Conservation (phyloP, 352 stramenopile genomes). For the Bremia lactucae region DNA sequence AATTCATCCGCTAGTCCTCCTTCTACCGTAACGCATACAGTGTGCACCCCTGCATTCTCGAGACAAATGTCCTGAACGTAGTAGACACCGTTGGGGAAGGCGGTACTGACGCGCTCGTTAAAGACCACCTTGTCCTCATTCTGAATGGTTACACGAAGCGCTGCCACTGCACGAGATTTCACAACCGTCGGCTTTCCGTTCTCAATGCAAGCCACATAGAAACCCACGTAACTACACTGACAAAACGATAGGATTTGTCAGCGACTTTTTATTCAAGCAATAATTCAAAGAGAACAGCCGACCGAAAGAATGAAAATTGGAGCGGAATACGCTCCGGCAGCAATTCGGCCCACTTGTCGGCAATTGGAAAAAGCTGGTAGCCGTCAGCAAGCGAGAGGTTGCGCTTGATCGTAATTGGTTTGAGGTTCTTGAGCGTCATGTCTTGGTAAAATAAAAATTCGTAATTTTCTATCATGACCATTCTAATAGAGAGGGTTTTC, state of each 20-base stretch:
- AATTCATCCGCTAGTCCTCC: constrained; percentile 38
- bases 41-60: constrained; percentile 47
- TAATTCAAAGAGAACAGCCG: neutral
- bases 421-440: constrained; percentile 64
- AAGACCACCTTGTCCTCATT: constrained; percentile 77
- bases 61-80: constrained; percentile 72
- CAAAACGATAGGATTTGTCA: neutral
- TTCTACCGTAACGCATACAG: constrained; percentile 46
- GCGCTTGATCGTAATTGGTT: constrained; percentile 42
- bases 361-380: constrained; percentile 50
- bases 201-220: constrained; percentile 56
- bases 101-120: constrained; percentile 33
- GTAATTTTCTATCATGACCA: too few relatives aligned
- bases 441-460: too few relatives aligned
- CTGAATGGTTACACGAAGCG: constrained; percentile 58
- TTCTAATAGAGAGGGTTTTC: too few relatives aligned
- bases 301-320: constrained; percentile 71
- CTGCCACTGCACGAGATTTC: constrained; percentile 35
- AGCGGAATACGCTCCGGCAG: constrained; percentile 52
- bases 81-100: constrained; percentile 70
- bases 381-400: constrained; percentile 35
- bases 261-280: neutral
- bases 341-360: constrained; percentile 65
- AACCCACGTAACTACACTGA: constrained; percentile 47
- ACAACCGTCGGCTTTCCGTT: constrained; percentile 56